Evolutionary conservation across 176 grass and related monocot species (phyloP), one percentile per base, ranked within the genome.

Genomic region (Tillandsia leiboldiana): DNA sequence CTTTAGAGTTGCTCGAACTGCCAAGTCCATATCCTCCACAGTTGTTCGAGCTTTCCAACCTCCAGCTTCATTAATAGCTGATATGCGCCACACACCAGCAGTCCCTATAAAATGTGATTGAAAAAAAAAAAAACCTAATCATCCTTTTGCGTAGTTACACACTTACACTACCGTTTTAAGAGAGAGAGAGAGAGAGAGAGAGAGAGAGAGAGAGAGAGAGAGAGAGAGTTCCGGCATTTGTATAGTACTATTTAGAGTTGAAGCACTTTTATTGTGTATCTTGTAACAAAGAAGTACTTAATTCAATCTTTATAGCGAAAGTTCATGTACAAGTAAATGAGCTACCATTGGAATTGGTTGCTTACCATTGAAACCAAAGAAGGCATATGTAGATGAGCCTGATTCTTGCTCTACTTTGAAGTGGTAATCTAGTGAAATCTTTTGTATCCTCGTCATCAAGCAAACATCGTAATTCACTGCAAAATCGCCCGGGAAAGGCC

Each of bases 381-480:
- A 91, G 26, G 77, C 78, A 50, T 79, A 80, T 59, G 79, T 77
- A 66, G 88, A 75, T 69, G 84, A 91, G 68, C 81, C 88, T 14
- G 84, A 91, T 81, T 91, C 81, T 71, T 91, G 88, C 68, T 91
- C 88, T 47, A 87, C 84, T 72, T 87, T 91, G 68, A 91, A 91
- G 63, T 91, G 88, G 51, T 87, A 91, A 63, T 91, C 81, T 20
- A 91, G 71, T 62, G 88, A 91, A 80, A 91, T 91, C 78, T 86
- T 83, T 22, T 91, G 84, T 71, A 91, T 91, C 66, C 80, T 85
- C 69, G 88, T 91, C 88, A 91, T 81, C 51, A 91, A 12, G 53
- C 81, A 87, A 74, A 71, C 75, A 81, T 49, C 70, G 62, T 83
- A 86, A 67, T 91, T 91, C 66, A 81, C 88, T 91, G 84, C 71